Percentiles rank a stretch among this genome's conserved stretches.
These are phyloP conservation scores for Termitomyces sp. DNA, from an alignment of 768 basidiomycete genomes.

Conservation along the genomic window DNA sequence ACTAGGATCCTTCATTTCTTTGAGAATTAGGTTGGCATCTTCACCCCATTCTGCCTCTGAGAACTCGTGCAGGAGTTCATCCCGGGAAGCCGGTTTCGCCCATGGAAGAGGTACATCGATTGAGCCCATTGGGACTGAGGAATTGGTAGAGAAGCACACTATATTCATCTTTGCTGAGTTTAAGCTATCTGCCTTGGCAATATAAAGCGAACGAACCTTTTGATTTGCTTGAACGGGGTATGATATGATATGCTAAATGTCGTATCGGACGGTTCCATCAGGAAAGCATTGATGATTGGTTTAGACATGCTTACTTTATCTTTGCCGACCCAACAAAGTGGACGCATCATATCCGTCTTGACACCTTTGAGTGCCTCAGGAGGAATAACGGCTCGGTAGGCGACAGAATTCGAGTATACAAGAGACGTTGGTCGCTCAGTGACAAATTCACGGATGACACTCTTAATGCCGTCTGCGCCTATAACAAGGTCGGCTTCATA, in stretches of 20 bases:
- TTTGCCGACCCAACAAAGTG: conserved; percentile 38
- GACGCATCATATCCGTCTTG: conserved; percentile 30
- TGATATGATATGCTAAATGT: conserved; percentile 43
- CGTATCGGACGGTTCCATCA: not conserved
- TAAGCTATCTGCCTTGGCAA: not conserved
- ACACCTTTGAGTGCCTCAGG: conserved; percentile 30
- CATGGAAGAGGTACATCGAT: conserved; percentile 28
- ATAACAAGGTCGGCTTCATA: conserved; percentile 44
- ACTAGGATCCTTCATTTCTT: conserved; percentile 37
- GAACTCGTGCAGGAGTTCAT: conserved; percentile 39
- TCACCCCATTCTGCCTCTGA: conserved; percentile 36
- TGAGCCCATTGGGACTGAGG: conserved; percentile 20
- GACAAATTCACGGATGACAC: conserved; percentile 33
- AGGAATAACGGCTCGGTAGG: conserved; percentile 45
- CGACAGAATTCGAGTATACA: conserved; percentile 40
- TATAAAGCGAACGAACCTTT: conserved; percentile 26
- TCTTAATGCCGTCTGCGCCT: conserved; percentile 51
- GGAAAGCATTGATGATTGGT: not conserved
- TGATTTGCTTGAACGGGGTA: conserved; percentile 41
- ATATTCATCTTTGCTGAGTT: conserved; percentile 34
- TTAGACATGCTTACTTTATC: conserved; percentile 30
- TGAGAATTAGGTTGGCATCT: conserved; percentile 34
- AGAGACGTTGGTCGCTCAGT: conserved; percentile 16
- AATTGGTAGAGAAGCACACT: conserved; percentile 34
- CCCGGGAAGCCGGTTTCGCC: conserved; percentile 33